Conservation (phyloP, 305 asterid species). For the Rubia peregrina region DNA sequence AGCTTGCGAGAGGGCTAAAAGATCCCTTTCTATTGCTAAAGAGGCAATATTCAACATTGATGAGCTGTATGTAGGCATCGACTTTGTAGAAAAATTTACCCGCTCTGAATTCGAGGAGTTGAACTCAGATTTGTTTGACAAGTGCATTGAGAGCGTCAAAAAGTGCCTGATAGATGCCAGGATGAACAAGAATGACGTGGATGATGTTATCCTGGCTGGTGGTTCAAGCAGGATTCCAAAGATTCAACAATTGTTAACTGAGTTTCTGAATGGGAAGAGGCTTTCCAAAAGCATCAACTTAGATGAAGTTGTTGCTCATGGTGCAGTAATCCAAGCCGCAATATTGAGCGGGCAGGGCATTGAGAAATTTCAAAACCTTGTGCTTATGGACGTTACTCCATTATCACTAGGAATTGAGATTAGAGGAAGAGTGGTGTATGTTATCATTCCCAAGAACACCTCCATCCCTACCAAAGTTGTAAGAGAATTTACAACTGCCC, state of each 20-base stretch:
- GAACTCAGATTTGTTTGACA: not conserved
- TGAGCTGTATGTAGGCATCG: not conserved
- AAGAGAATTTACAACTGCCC: conserved; percentile 10
- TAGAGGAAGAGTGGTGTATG: conserved; percentile 9
- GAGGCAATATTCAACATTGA: not conserved
- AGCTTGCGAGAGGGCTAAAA: not conserved
- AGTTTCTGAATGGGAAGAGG: not conserved
- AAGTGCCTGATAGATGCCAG: not conserved
- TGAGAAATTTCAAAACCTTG: not conserved
- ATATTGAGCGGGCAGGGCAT: not conserved
- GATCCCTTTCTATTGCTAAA: not conserved
- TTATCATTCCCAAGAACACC: conserved; percentile 16
- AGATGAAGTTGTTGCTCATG: not conserved
- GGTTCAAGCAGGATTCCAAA: not conserved
- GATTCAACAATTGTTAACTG: not conserved
- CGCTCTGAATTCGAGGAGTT: not conserved
- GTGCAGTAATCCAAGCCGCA: not conserved
- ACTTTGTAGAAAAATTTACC: not conserved
- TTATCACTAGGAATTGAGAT: conserved; percentile 4
- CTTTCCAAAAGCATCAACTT: not conserved
- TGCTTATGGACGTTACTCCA: conserved; percentile 11
- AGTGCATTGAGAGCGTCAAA: not conserved
- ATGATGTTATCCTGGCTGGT: not conserved
- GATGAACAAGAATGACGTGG: not conserved
- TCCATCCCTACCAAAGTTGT: conserved; percentile 18